Conservation (phyloP, 2,329 filamentous ascomycete species). For the Hypoxylon sp. region DNA sequence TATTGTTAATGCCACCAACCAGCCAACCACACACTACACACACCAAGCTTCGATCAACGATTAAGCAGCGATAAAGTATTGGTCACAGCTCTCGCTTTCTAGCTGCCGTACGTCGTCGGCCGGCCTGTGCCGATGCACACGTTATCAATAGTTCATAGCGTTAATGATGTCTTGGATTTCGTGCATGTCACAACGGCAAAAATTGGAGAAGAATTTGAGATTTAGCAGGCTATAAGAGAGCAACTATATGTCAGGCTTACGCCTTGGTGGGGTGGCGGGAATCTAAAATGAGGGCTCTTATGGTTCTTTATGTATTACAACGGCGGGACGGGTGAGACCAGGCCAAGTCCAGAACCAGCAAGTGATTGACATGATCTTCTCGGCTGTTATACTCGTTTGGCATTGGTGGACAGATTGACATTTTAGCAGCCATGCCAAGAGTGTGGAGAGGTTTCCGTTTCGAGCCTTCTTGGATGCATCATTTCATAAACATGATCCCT, state of each 20-base stretch:
- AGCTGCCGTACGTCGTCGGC: slow-evolving; percentile 9
- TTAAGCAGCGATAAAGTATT: slow-evolving; percentile 17
- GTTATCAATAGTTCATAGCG: slow-evolving; percentile 30
- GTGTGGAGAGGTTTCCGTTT: slow-evolving; percentile 40
- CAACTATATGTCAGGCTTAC: slow-evolving; percentile 26
- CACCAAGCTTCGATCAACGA: neutral
- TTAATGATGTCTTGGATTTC: slow-evolving; percentile 34
- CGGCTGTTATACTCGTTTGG: slow-evolving; percentile 41
- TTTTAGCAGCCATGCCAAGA: slow-evolving; percentile 41
- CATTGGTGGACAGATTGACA: slow-evolving; percentile 40
- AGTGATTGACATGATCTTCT: slow-evolving; percentile 39
- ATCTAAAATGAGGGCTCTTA: slow-evolving; percentile 18
- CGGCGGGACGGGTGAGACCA: slow-evolving; percentile 40
- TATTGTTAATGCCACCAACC: neutral
- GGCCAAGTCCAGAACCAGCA: slow-evolving; percentile 23
- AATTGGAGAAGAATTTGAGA: slow-evolving; percentile 24
- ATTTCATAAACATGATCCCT: slow-evolving; percentile 33
- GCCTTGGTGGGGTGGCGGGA: slow-evolving; percentile 17
- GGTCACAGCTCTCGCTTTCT: slow-evolving; percentile 12
- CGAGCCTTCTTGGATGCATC: slow-evolving; percentile 22
- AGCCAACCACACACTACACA: neutral
- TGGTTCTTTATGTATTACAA: slow-evolving; percentile 36
- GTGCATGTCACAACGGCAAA: slow-evolving; percentile 37
- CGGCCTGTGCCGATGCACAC: slow-evolving; percentile 33
- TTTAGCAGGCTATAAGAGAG: slow-evolving; percentile 37